phyloP scores from a whole-genome alignment of 2,329 filamentous ascomycete genomes.

The Aspergillus aculeatus region DNA sequence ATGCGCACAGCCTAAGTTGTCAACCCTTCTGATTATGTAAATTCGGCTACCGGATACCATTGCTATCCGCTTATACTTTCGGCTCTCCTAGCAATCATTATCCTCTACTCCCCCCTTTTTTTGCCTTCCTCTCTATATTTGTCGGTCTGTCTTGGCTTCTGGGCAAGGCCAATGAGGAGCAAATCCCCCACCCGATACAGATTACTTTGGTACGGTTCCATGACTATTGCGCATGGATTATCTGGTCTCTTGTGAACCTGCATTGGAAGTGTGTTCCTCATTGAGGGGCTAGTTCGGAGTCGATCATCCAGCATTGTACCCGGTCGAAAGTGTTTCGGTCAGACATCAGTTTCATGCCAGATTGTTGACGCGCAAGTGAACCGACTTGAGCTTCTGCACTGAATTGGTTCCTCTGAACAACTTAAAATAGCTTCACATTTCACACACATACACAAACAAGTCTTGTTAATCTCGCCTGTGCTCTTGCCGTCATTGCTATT shows the following conservation, averaged over 20 bases:
- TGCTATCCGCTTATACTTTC: background rate
- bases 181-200: constrained; percentile 8
- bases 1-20: background rate
- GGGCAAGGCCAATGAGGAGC: background rate
- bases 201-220: constrained; percentile 16
- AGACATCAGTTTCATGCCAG: background rate
- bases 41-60: background rate
- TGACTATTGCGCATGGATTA: constrained; percentile 15
- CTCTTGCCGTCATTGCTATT: background rate
- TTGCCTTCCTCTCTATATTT: constrained; percentile 11
- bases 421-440: background rate
- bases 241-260: background rate
- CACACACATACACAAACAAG: background rate
- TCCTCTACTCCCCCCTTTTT: constrained; percentile 3
- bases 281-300: background rate
- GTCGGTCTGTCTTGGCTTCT: constrained; percentile 16
- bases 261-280: background rate
- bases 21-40: background rate
- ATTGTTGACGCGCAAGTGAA: background rate
- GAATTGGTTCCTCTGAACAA: background rate
- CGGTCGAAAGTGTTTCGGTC: background rate
- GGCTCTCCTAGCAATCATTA: background rate
- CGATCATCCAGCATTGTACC: background rate
- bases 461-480: background rate
- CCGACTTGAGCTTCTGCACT: background rate